Conservation (phyloP, 805 yeast genomes). For the Tetrapisispora taiwanensis region DNA sequence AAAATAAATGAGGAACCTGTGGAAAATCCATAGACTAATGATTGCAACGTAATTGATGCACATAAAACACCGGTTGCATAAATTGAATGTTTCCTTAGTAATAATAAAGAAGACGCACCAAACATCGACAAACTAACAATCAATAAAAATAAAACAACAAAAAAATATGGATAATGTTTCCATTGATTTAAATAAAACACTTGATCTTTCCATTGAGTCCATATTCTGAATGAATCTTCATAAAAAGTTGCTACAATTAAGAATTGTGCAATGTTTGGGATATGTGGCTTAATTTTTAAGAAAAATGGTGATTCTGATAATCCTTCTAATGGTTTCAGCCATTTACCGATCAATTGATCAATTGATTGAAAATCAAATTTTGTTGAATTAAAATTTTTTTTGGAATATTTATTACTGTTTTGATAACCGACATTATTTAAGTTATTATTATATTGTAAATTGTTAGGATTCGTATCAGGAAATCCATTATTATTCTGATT, state of each 20-base stretch:
- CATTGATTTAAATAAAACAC: constrained; percentile 71
- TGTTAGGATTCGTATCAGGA: background rate
- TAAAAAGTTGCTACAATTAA: constrained; percentile 88
- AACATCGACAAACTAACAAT: constrained; percentile 61
- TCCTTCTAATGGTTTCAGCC: constrained; percentile 35
- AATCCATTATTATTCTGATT: background rate
- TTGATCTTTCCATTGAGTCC: constrained; percentile 86
- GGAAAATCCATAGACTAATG: constrained; percentile 77
- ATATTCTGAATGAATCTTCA: constrained; percentile 78
- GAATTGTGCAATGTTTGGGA: constrained; percentile 81
- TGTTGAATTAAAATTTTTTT: background rate
- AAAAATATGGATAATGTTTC: constrained; percentile 67
- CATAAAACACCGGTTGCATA: constrained; percentile 62
- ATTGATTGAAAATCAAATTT: background rate
- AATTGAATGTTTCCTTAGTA: constrained; percentile 56
- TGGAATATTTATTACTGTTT: background rate
- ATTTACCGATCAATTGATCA: constrained; percentile 1
- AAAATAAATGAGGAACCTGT: constrained; percentile 73
- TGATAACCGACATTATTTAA: constrained; percentile 1
- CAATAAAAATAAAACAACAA: constrained; percentile 63
- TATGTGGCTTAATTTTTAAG: constrained; percentile 50
- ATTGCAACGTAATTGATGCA: constrained; percentile 70
- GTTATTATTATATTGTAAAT: background rate
- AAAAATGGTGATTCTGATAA: constrained; percentile 40
- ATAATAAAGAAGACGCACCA: constrained; percentile 58